A percentile compares a stretch with the other conserved stretches of the same genome.
Conservation (phyloP, 2,329 filamentous ascomycete genomes). For the Tolypocladium amazonense region DNA sequence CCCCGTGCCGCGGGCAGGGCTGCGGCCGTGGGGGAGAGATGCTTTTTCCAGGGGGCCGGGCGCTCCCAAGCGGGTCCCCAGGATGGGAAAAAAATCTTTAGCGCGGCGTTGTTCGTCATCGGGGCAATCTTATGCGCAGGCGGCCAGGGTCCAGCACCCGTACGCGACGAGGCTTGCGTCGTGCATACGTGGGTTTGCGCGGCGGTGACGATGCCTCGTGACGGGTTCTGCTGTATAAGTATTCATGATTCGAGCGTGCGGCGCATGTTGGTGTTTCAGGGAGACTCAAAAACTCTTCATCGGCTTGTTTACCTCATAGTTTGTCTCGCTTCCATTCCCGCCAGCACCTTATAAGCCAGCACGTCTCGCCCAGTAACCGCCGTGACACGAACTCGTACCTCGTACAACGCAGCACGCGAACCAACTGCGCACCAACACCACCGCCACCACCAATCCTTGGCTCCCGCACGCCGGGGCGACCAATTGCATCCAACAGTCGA, state of each 20-base stretch:
- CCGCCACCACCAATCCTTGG: neutral
- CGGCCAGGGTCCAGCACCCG: neutral
- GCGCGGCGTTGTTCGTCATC: neutral
- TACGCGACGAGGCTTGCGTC: neutral
- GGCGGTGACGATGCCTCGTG: neutral
- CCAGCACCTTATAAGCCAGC: neutral
- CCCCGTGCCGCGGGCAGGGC: neutral
- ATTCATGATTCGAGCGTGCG: neutral
- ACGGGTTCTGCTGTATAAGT: neutral
- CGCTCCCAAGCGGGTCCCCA: neutral
- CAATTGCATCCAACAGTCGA: neutral
- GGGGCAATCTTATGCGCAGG: neutral
- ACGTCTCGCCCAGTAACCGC: too few species aligned
- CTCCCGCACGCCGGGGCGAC: neutral
- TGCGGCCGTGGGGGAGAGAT: neutral
- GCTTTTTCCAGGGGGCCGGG: neutral
- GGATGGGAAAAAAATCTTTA: neutral
- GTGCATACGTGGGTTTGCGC: neutral
- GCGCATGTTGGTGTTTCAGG: neutral
- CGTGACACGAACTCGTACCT: neutral
- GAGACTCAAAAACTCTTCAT: neutral
- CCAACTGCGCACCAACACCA: neutral
- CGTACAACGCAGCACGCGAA: neutral
- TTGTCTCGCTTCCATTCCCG: neutral
- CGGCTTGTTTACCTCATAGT: neutral